phyloP scores from a whole-genome alignment of 139 green algal genomes.

The Deuterostichococcus epilithicus region DNA sequence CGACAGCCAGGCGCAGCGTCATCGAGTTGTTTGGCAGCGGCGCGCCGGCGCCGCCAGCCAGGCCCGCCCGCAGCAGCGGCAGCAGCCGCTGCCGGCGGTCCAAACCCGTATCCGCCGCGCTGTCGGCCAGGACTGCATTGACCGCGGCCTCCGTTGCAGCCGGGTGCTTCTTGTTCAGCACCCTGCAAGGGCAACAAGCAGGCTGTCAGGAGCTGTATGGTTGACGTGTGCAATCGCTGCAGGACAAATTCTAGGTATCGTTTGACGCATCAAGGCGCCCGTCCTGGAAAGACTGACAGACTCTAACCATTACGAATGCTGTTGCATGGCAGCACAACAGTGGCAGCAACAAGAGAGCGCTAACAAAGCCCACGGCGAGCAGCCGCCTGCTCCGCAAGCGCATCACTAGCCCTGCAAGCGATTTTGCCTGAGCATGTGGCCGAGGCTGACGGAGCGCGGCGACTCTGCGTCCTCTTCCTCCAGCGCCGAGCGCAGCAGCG shows the following conservation, averaged over 20 bases:
- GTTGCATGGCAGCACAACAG: too few species aligned
- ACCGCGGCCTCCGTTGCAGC: slow-evolving; percentile 32
- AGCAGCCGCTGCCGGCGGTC: background rate
- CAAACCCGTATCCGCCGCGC: background rate
- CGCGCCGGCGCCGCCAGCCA: slow-evolving; percentile 25
- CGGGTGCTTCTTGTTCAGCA: slow-evolving; percentile 48
- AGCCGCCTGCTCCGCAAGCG: slow-evolving; percentile 11
- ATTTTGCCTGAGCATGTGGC: background rate
- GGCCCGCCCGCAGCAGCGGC: background rate
- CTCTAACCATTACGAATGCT: too few species aligned
- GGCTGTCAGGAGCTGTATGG: background rate
- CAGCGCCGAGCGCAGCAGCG: slow-evolving; percentile 13
- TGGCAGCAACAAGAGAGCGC: too few species aligned
- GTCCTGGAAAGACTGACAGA: too few species aligned
- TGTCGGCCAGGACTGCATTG: slow-evolving; percentile 27
- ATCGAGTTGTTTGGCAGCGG: slow-evolving; percentile 11
- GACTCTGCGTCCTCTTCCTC: background rate
- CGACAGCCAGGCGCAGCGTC: slow-evolving; percentile 7
- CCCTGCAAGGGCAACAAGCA: background rate
- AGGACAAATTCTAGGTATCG: slow-evolving; percentile 1
- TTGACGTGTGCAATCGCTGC: background rate
- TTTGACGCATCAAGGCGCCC: too few species aligned
- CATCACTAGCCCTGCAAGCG: background rate
- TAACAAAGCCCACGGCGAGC: too few species aligned
- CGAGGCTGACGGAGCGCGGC: background rate